Percentiles rank a stretch among this genome's conserved stretches.
Conservation (phyloP, 1,284 basidiomycete species). For the Testicularia cyperi region DNA sequence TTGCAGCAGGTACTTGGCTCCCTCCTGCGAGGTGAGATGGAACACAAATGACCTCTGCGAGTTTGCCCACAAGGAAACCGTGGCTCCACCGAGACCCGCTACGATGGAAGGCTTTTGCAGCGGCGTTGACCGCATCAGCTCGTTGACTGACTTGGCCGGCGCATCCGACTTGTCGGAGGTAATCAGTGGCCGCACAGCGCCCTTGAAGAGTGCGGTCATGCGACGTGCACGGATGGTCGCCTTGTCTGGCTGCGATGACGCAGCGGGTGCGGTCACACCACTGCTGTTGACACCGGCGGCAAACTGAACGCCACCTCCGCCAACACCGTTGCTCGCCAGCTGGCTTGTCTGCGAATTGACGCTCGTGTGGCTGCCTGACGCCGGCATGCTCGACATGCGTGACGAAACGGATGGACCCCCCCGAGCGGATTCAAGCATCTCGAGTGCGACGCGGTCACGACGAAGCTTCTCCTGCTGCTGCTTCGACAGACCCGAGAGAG, state of each 20-base stretch:
- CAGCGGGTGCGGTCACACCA: no score
- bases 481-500: conserved; percentile 29
- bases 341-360: no score
- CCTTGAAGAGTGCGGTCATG: conserved; percentile 56
- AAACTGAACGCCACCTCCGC: conserved; percentile 4
- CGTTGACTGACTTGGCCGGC: conserved; percentile 18
- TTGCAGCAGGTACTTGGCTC: conserved; percentile 51
- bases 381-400: conserved; percentile 37
- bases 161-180: conserved; percentile 34
- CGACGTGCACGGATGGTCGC: conserved; percentile 42
- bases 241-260: conserved; percentile 30
- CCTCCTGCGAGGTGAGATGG: conserved; percentile 48
- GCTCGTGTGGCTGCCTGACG: neutral
- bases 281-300: conserved; percentile 2
- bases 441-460: conserved; percentile 39
- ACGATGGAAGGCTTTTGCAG: conserved; percentile 43
- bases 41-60: conserved; percentile 51
- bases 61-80: conserved; percentile 51
- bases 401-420: conserved; percentile 25
- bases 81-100: conserved; percentile 43
- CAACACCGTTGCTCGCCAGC: no score
- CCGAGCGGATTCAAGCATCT: conserved; percentile 16
- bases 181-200: conserved; percentile 49
- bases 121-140: conserved; percentile 43
- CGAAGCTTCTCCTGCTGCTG: conserved; percentile 50